Conservation (phyloP, 2,329 filamentous ascomycete genomes). For the Ilyonectria sp. region DNA sequence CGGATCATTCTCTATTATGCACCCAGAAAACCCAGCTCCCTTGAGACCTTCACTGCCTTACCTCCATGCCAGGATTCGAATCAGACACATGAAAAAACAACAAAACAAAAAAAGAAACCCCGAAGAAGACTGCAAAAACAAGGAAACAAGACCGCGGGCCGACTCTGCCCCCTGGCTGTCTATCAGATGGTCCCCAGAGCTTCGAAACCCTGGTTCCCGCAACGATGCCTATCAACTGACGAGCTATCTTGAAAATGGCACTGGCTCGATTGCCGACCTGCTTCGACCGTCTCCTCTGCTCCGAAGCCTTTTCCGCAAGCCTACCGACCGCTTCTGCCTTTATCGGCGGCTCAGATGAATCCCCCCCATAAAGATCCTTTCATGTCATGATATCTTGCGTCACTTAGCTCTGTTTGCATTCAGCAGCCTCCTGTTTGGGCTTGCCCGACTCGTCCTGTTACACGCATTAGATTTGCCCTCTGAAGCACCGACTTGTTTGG, state of each 20-base stretch:
- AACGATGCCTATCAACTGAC: conserved; percentile 49
- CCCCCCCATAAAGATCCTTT: conserved; percentile 42
- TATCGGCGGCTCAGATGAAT: conserved; percentile 44
- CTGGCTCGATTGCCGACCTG: conserved; percentile 45
- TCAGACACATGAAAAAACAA: conserved; percentile 30
- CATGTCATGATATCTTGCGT: conserved; percentile 53
- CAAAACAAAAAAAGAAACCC: conserved; percentile 38
- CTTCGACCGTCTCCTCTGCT: conserved; percentile 45
- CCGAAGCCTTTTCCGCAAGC: conserved; percentile 45
- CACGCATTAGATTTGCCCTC: conserved; percentile 33
- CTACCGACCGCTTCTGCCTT: conserved; percentile 26
- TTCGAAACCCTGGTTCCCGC: conserved; percentile 44
- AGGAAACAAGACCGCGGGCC: conserved; percentile 45
- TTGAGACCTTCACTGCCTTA: conserved; percentile 48
- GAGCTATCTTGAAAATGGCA: conserved; percentile 49
- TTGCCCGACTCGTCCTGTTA: conserved; percentile 86
- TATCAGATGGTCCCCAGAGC: conserved; percentile 47
- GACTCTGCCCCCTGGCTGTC: conserved; percentile 47
- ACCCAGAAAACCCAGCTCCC: conserved; percentile 46
- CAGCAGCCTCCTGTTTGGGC: conserved; percentile 93
- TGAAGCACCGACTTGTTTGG: background rate
- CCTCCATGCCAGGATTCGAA: conserved; percentile 42
- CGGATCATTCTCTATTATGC: conserved; percentile 50
- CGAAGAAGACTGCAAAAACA: conserved; percentile 40
- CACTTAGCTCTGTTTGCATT: conserved; percentile 94